Evolutionary conservation across 495 filamentous ascomycete genomes (phyloP).

Genomic region (Entonaema liquescens): DNA sequence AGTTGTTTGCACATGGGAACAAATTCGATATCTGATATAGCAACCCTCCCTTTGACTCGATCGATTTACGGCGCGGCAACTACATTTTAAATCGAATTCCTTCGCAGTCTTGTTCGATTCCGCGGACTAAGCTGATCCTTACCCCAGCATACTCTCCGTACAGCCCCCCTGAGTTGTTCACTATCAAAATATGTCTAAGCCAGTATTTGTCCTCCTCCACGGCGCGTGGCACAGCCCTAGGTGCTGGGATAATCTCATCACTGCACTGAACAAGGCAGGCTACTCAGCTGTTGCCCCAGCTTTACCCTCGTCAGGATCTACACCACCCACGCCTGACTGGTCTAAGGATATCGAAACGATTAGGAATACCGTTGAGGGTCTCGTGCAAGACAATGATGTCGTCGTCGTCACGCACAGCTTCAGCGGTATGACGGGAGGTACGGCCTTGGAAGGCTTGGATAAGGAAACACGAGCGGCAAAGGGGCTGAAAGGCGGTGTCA

Average conservation of each 20-base stretch:
- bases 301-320: conserved; percentile 56
- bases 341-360: conserved; percentile 44
- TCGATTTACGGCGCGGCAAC: background rate
- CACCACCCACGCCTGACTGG: conserved; percentile 49
- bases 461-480: conserved; percentile 44
- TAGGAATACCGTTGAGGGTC: conserved; percentile 31
- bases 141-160: background rate
- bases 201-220: conserved; percentile 57
- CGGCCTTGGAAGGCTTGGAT: conserved; percentile 27
- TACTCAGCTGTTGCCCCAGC: conserved; percentile 48
- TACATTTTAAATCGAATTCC: background rate
- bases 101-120: conserved; percentile 1
- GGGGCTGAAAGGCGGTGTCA: conserved; percentile 48
- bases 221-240: conserved; percentile 57
- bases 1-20: background rate
- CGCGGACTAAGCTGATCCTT: background rate
- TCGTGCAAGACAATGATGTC: conserved; percentile 48
- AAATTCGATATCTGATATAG: background rate
- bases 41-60: background rate
- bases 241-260: conserved; percentile 48
- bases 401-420: conserved; percentile 55
- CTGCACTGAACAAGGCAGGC: conserved; percentile 31
- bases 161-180: background rate
- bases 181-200: conserved; percentile 40
- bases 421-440: conserved; percentile 34